phyloP scores from a whole-genome alignment of 306 rosid genomes.

The Fragaria vesca region DNA sequence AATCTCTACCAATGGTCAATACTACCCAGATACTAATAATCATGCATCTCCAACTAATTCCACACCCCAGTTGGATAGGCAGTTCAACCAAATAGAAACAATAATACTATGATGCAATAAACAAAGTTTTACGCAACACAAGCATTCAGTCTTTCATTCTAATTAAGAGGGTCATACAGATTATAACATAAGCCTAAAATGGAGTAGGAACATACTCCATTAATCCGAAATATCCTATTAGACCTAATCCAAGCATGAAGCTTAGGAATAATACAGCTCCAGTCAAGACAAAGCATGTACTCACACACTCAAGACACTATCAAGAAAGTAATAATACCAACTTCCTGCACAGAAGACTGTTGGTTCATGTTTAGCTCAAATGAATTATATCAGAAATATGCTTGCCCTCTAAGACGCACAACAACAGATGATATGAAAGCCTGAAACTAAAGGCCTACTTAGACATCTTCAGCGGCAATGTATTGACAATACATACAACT shows the following conservation, averaged over 20 bases:
- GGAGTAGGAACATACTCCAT: background rate
- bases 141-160: slow-evolving; percentile 6
- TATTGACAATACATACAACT: background rate
- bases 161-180: background rate
- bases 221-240: background rate
- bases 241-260: background rate
- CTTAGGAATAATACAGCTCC: slow-evolving; percentile 8
- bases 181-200: background rate
- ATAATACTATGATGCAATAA: background rate
- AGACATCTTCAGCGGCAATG: background rate
- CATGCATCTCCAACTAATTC: background rate
- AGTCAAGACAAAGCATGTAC: background rate
- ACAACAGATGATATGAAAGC: background rate
- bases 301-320: background rate
- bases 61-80: background rate
- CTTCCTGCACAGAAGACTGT: slow-evolving; percentile 22
- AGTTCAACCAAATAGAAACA: background rate
- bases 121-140: background rate
- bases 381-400: background rate
- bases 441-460: background rate
- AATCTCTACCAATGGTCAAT: background rate
- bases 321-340: background rate
- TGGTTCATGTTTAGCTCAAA: background rate
- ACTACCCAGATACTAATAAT: background rate
- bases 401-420: background rate